Percentiles rank a stretch among this genome's conserved stretches.
phyloP scores from a whole-genome alignment of 306 rosid species.

The Cucumis hystrix region DNA sequence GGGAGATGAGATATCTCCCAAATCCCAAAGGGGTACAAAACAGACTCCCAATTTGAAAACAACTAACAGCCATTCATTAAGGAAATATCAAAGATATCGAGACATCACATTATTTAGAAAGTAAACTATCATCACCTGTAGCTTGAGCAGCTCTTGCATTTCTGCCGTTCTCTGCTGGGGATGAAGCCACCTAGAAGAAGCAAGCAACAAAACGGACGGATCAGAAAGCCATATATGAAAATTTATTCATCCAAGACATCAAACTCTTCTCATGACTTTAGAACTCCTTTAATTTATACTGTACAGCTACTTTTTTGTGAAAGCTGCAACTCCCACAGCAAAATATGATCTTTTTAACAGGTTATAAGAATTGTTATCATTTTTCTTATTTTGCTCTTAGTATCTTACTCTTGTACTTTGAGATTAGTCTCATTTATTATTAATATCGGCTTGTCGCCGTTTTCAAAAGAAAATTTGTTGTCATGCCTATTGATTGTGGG shows the following conservation, averaged over 20 bases:
- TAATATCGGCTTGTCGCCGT: too few species aligned
- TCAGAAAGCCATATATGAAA: background rate
- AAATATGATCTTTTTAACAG: background rate
- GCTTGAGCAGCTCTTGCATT: constrained; percentile 43
- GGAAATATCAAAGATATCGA: background rate
- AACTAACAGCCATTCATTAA: background rate
- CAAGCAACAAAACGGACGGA: constrained; percentile 4
- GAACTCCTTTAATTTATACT: background rate
- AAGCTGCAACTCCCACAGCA: background rate
- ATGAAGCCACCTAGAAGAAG: constrained; percentile 38
- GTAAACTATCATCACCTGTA: constrained; percentile 31
- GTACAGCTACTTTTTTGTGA: background rate
- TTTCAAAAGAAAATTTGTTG: background rate
- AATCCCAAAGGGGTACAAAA: too few species aligned
- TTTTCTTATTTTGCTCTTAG: too few species aligned
- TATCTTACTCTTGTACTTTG: too few species aligned
- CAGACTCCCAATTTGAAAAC: background rate
- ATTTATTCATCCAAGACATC: background rate
- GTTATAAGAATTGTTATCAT: background rate
- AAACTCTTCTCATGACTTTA: background rate
- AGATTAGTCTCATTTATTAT: too few species aligned
- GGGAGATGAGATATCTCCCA: too few species aligned
- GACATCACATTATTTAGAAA: background rate
- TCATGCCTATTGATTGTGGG: background rate
- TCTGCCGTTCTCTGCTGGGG: constrained; percentile 23